Conservation (phyloP, 768 basidiomycete genomes). For the Scleroderma citrinum region DNA sequence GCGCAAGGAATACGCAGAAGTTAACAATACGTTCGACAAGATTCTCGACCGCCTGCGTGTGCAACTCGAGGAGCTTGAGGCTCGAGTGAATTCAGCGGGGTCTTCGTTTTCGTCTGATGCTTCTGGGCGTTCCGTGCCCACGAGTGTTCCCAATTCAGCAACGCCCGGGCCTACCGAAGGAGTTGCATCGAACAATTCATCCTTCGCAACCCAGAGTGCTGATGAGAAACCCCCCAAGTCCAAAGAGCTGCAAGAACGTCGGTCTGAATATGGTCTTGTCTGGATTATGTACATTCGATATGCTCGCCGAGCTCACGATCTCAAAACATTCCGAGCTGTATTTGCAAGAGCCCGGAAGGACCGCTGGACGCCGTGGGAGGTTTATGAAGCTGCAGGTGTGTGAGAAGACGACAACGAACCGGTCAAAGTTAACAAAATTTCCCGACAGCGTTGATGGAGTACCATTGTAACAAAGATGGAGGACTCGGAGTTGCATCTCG, state of each 20-base stretch:
- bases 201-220: slow-evolving; percentile 44
- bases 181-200: slow-evolving; percentile 35
- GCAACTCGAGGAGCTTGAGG: slow-evolving; percentile 59
- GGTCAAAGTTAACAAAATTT: slow-evolving; percentile 3
- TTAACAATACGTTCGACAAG: slow-evolving; percentile 65
- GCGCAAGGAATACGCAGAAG: slow-evolving; percentile 58
- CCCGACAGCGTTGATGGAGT: slow-evolving; percentile 82
- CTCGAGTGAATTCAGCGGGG: slow-evolving; percentile 32
- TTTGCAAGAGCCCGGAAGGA: slow-evolving; percentile 81
- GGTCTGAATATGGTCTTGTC: slow-evolving; percentile 70
- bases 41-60: slow-evolving; percentile 61
- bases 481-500: slow-evolving; percentile 71
- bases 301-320: slow-evolving; percentile 79
- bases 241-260: slow-evolving; percentile 48
- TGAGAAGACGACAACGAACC: background rate
- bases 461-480: slow-evolving; percentile 78
- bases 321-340: slow-evolving; percentile 68
- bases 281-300: slow-evolving; percentile 95
- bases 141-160: slow-evolving; percentile 15
- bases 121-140: slow-evolving; percentile 22
- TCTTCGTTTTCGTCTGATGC: slow-evolving; percentile 35
- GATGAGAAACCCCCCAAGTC: slow-evolving; percentile 49
- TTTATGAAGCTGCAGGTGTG: slow-evolving; percentile 86
- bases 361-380: slow-evolving; percentile 81
- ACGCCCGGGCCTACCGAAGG: slow-evolving; percentile 23